A percentile compares a stretch with the other conserved stretches of the same genome.
Evolutionary conservation across 2,329 filamentous ascomycete genomes (phyloP).

Genomic region (Hortaea werneckii): DNA sequence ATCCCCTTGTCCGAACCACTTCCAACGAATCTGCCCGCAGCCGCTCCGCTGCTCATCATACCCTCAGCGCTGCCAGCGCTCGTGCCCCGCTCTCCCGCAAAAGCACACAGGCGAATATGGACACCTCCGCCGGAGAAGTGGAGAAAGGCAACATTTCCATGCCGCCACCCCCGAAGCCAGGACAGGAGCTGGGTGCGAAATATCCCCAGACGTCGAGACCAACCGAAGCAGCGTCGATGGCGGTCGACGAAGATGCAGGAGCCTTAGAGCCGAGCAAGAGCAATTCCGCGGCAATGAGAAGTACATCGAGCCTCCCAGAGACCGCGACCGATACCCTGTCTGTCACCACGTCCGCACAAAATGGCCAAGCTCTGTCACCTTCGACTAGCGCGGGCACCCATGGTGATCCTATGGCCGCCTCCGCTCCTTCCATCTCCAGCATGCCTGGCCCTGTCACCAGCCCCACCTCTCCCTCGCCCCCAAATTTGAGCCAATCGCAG

Average conservation of each 20-base stretch:
- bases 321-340: conserved; percentile 35
- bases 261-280: conserved; percentile 1
- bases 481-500: not conserved
- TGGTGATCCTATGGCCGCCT: conserved; percentile 43
- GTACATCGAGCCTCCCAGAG: not conserved
- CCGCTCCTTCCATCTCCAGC: conserved; percentile 51
- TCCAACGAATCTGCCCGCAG: conserved; percentile 29
- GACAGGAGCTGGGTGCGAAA: not conserved
- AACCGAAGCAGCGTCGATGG: conserved; percentile 1
- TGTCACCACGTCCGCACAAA: conserved; percentile 35
- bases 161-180: conserved; percentile 39
- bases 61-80: conserved; percentile 35
- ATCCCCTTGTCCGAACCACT: conserved; percentile 13
- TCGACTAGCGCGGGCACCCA: conserved; percentile 25
- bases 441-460: conserved; percentile 58
- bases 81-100: conserved; percentile 35
- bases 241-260: not conserved
- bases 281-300: too few relatives aligned
- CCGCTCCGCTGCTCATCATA: conserved; percentile 23
- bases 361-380: conserved; percentile 26
- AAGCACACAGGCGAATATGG: conserved; percentile 49
- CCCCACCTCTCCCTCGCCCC: conserved; percentile 39
- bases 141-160: conserved; percentile 55
- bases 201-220: not conserved
- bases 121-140: conserved; percentile 46